Conservation (phyloP, 805 yeast genomes). For the Priceomyces medius region DNA sequence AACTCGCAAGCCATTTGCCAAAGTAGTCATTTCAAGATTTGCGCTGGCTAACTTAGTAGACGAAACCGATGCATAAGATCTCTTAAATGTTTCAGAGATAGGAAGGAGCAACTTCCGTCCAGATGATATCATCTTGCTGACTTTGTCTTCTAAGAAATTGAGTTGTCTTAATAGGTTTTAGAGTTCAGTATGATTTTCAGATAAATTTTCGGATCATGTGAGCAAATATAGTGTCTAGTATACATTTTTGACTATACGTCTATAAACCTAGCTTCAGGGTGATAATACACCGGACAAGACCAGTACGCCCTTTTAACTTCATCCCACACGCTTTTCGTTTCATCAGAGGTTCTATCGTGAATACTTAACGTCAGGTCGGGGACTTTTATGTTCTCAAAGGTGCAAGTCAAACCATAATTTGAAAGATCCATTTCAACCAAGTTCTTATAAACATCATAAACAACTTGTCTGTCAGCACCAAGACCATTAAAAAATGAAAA, state of each 20-base stretch:
- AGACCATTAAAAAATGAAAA: conserved; percentile 90
- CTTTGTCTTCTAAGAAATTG: no score
- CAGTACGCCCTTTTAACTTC: conserved; percentile 63
- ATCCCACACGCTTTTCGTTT: conserved; percentile 54
- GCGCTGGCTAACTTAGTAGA: conserved; percentile 11
- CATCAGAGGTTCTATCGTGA: conserved; percentile 8
- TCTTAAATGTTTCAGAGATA: background rate
- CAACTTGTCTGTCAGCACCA: conserved; percentile 44
- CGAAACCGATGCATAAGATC: conserved; percentile 5
- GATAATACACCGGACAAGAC: conserved; percentile 67
- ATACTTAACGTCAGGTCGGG: conserved; percentile 36
- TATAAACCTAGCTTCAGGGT: conserved; percentile 57
- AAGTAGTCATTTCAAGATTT: conserved; percentile 34
- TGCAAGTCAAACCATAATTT: conserved; percentile 72
- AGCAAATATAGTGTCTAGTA: background rate
- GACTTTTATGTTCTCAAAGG: conserved; percentile 50
- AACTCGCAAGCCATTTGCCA: conserved; percentile 76
- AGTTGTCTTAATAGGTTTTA: no score
- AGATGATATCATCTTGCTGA: background rate
- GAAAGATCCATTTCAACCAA: conserved; percentile 77
- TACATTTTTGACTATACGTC: conserved; percentile 13
- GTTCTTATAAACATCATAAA: conserved; percentile 71
- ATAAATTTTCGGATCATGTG: conserved; percentile 1
- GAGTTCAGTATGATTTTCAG: background rate
- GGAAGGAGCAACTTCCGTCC: background rate